Conservation (phyloP, 2,329 filamentous ascomycete genomes). For the Alternaria sp. region DNA sequence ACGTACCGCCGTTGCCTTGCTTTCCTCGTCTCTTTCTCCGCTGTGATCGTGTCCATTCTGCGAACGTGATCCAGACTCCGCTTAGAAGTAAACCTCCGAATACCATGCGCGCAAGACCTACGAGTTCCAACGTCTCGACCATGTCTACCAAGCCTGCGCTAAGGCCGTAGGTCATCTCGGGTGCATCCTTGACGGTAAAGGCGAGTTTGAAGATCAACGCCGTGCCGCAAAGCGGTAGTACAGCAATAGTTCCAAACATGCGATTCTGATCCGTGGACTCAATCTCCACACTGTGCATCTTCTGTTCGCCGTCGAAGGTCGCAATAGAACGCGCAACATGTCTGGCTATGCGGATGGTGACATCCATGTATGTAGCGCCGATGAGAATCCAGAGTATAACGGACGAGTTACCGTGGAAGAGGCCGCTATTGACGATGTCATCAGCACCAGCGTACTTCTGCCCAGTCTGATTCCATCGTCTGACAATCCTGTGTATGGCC, state of each 20-base stretch:
- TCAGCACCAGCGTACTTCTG: conserved; percentile 93
- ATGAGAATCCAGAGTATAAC: conserved; percentile 76
- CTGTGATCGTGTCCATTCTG: conserved; percentile 34
- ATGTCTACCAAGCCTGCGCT: conserved; percentile 53
- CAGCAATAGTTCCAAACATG: conserved; percentile 37
- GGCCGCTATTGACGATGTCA: conserved; percentile 75
- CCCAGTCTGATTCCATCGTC: conserved; percentile 95
- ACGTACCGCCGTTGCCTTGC: conserved; percentile 37
- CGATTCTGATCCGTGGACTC: conserved; percentile 35
- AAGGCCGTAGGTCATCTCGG: conserved; percentile 67
- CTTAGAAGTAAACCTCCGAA: conserved; percentile 47
- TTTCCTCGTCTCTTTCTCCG: conserved; percentile 15
- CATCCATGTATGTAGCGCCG: conserved; percentile 69
- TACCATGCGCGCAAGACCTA: conserved; percentile 41
- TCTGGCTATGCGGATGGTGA: conserved; percentile 55
- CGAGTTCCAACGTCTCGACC: conserved; percentile 49
- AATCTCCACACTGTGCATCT: conserved; percentile 18
- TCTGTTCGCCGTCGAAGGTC: conserved; percentile 25
- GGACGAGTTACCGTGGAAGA: conserved; percentile 57
- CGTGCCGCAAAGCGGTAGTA: conserved; percentile 55
- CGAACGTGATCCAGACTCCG: conserved; percentile 35
- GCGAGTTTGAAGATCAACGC: conserved; percentile 87
- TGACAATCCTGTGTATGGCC: conserved; percentile 67
- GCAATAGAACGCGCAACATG: conserved; percentile 39
- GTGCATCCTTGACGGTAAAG: conserved; percentile 86